phyloP scores from a whole-genome alignment of 1,284 basidiomycete genomes.

The Apiotrichum brassicae region DNA sequence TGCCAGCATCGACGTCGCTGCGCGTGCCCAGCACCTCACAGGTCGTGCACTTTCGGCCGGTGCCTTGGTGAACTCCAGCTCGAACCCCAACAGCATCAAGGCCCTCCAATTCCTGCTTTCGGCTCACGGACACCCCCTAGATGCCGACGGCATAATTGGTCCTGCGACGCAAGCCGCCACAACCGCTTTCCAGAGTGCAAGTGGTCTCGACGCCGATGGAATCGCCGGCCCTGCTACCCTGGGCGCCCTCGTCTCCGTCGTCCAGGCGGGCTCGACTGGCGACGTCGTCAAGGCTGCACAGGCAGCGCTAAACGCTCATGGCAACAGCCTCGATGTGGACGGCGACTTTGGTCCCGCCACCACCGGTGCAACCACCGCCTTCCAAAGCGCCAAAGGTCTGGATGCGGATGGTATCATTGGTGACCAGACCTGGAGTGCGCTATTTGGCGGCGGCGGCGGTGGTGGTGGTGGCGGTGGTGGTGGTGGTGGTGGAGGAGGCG shows the following conservation, averaged over 20 bases:
- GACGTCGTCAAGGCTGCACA: slow-evolving; percentile 3
- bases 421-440: background rate
- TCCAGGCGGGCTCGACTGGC: background rate
- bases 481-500: no score
- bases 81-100: background rate
- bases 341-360: slow-evolving; percentile 4
- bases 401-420: slow-evolving; percentile 3
- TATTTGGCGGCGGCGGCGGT: background rate
- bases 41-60: no score
- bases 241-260: slow-evolving; percentile 1
- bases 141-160: slow-evolving; percentile 5
- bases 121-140: background rate
- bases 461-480: no score
- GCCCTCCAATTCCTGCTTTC: slow-evolving; percentile 7
- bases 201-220: background rate
- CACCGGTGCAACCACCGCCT: background rate
- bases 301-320: background rate
- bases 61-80: no score
- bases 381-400: background rate
- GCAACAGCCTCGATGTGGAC: background rate
- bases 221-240: slow-evolving; percentile 5
- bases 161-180: background rate
- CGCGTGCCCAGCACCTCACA: no score
- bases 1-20: no score
- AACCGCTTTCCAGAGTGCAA: background rate